Conservation (phyloP, 305 asterid genomes). For the Nicotiana rustica region DNA sequence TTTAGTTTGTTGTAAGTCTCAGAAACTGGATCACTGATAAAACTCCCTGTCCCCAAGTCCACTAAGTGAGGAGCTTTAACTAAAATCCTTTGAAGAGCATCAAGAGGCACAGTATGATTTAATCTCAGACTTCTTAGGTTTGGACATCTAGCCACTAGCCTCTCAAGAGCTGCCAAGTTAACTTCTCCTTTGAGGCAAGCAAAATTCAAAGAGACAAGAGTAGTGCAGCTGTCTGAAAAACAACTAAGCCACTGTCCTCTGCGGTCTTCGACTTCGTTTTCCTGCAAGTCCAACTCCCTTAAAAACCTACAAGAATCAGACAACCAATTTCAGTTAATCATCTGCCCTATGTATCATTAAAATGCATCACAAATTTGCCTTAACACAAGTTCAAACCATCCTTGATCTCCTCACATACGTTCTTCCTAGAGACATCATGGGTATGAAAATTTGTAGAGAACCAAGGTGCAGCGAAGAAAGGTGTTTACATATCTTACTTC, state of each 20-base stretch:
- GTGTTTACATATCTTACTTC: too few relatives aligned
- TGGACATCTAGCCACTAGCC: constrained; percentile 70
- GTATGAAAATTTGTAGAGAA: too few relatives aligned
- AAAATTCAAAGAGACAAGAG: constrained; percentile 77
- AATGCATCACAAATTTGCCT: too few relatives aligned
- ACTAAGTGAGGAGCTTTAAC: constrained; percentile 68
- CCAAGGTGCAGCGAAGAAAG: too few relatives aligned
- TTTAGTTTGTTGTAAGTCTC: constrained; percentile 60
- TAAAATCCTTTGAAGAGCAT: constrained; percentile 69
- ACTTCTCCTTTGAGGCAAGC: constrained; percentile 91
- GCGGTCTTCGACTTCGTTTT: constrained; percentile 72
- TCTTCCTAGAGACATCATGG: too few relatives aligned
- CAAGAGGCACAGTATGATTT: constrained; percentile 68
- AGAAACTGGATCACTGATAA: constrained; percentile 59
- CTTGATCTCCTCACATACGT: too few relatives aligned
- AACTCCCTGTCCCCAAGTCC: constrained; percentile 78
- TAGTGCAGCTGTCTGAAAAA: constrained; percentile 74
- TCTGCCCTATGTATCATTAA: too few relatives aligned
- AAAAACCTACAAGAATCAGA: constrained; percentile 53
- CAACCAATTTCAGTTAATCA: too few relatives aligned
- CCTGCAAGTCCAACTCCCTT: constrained; percentile 83
- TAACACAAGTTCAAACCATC: too few relatives aligned
- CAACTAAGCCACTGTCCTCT: constrained; percentile 91
- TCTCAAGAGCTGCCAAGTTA: constrained; percentile 68
- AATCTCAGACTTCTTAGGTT: constrained; percentile 70